Evolutionary conservation across 164 flowering plant genomes (phyloP), one percentile per base, ranked within the genome.

Genomic region (Santalum album): DNA sequence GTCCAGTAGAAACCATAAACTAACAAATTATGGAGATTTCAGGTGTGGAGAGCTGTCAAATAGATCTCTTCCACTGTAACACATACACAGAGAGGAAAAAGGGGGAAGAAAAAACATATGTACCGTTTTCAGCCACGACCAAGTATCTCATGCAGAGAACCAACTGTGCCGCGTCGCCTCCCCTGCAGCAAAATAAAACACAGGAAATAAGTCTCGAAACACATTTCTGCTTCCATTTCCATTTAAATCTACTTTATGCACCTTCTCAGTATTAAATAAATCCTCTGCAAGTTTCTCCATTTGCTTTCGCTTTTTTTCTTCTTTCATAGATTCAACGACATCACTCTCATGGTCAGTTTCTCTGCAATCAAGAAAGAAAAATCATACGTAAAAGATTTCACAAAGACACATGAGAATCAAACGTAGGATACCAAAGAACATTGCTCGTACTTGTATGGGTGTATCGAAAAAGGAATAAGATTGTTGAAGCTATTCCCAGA

Each of bases 261-360:
- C 97, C 89, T 77, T 80, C 24, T 73, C 81, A 63, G 51, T 72
- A 67, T 80, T 82, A 64, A 90, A 90, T 49, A 90, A 64, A 61
- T 90, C 97, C 25, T 90, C 97, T 2, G 96, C 83, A 49, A 82
- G 59, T 47, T 90, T 84, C 72, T 90, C 97, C 71, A 73, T 73
- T 68, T 85, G 74, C 73, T 87, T 90, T 46, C 88, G 67, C 72
- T 71, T 82, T 67, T 82, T 87, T 74, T 90, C 97, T 68, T 80
- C 94, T 60, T 73, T 79, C 47, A 82, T 58, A 56, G 66, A 79
- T 53, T 76, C 81, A 1, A 61, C 72, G 49, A 76, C 69, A 21
- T 81, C 85, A 48, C 49, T 75, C 52, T 72, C 83, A 62, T 62
- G 49, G 45, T 75, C 90, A 38, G 81, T 73, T 58, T 79, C 89